Evolutionary conservation across 140 eudicot species (phyloP).

Genomic region (Ambrosia hybrid): DNA sequence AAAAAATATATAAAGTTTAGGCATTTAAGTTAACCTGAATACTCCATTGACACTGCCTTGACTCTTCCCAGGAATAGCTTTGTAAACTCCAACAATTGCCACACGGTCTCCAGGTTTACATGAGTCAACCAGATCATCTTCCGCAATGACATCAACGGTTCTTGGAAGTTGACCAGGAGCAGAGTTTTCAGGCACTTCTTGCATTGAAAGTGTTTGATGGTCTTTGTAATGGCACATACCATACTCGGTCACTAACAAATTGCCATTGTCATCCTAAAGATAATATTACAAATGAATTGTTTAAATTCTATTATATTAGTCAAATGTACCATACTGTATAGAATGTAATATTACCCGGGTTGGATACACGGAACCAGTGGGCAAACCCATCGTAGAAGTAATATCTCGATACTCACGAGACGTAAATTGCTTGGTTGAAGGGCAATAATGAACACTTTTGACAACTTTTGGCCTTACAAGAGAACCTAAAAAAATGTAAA

Average conservation of each 20-base stretch:
- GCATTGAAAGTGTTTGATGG: slow-evolving; percentile 95
- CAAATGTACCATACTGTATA: not conserved
- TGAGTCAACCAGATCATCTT: slow-evolving; percentile 91
- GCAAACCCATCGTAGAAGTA: slow-evolving; percentile 89
- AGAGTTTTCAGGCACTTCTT: slow-evolving; percentile 96
- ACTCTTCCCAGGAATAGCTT: slow-evolving; percentile 93
- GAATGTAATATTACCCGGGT: slow-evolving; percentile 62
- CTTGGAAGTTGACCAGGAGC: slow-evolving; percentile 99
- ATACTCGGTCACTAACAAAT: slow-evolving; percentile 82
- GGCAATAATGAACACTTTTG: slow-evolving; percentile 94
- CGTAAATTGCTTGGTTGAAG: slow-evolving; percentile 68
- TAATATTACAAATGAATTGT: slow-evolving; percentile 6
- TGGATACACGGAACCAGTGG: slow-evolving; percentile 97
- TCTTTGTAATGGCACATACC: slow-evolving; percentile 92
- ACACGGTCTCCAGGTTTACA: slow-evolving; percentile 99
- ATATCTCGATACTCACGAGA: slow-evolving; percentile 93
- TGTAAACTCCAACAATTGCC: slow-evolving; percentile 89
- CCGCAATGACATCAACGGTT: slow-evolving; percentile 87
- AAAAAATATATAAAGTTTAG: not conserved
- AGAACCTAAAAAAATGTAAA: slow-evolving; percentile 53
- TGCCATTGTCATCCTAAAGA: slow-evolving; percentile 85
- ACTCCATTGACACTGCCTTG: slow-evolving; percentile 96
- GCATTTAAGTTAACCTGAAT: slow-evolving; percentile 59
- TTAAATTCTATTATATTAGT: not conserved
- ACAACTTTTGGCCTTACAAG: slow-evolving; percentile 99